phyloP scores from a whole-genome alignment of 2,329 filamentous ascomycete genomes.

The Alternaria sp. region DNA sequence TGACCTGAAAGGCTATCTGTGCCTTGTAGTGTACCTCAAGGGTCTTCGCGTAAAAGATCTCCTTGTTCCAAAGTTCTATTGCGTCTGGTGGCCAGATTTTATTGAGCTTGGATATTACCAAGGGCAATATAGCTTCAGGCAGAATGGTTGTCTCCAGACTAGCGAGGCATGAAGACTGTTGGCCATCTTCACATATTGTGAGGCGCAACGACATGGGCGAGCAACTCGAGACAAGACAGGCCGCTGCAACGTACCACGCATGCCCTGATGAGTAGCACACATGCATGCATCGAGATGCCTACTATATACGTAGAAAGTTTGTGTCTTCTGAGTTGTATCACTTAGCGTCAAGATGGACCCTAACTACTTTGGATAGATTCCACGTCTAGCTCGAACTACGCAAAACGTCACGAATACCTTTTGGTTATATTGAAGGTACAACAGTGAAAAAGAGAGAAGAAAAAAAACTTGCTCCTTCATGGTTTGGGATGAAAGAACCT shows the following conservation, averaged over 20 bases:
- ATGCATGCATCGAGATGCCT: neutral
- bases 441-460: neutral
- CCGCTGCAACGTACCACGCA: constrained; percentile 20
- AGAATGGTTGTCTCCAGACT: neutral
- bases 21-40: neutral
- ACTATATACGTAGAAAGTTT: neutral
- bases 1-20: neutral
- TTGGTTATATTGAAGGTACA: neutral
- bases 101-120: constrained; percentile 1
- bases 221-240: constrained; percentile 16
- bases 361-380: neutral
- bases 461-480: neutral
- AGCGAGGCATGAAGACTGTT: constrained; percentile 2
- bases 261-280: constrained; percentile 3
- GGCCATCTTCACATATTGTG: constrained; percentile 14
- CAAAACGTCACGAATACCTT: neutral
- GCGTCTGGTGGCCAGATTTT: neutral
- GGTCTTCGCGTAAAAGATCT: neutral
- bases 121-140: constrained; percentile 7
- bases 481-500: neutral
- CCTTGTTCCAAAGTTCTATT: neutral
- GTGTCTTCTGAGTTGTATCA: neutral
- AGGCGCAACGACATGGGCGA: constrained; percentile 12
- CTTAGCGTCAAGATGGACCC: neutral
- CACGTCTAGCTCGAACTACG: neutral